phyloP scores from a whole-genome alignment of 345 rosid species.

The Ailanthus altissimus region DNA sequence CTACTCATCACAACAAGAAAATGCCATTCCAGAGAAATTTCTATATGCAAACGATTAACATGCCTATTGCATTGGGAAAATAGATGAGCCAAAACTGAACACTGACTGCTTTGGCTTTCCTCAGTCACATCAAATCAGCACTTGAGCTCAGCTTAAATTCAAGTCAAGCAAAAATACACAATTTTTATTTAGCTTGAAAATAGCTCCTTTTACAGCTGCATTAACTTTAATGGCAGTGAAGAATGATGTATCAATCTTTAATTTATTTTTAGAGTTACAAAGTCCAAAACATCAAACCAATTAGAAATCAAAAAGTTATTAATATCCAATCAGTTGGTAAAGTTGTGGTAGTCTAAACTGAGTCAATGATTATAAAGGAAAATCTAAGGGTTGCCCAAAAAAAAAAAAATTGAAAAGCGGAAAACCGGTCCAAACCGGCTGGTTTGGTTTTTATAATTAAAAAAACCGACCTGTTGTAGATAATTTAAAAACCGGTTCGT shows the following conservation, averaged over 20 bases:
- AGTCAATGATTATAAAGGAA: neutral
- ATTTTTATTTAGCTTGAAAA: neutral
- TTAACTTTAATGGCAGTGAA: neutral
- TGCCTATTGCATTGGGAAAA: neutral
- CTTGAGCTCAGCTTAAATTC: neutral
- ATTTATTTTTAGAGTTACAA: no score
- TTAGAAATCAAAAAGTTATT: neutral
- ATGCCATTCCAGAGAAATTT: neutral
- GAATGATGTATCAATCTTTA: neutral
- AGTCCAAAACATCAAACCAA: neutral
- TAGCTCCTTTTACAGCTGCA: neutral
- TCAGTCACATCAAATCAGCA: neutral
- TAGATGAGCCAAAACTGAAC: neutral
- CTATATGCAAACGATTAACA: neutral
- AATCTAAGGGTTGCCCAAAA: no score
- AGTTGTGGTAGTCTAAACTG: neutral
- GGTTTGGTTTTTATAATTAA: no score
- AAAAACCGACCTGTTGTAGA: no score
- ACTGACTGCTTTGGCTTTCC: neutral
- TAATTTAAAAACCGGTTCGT: no score
- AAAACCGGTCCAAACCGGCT: no score
- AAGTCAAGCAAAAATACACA: neutral
- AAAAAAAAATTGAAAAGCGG: no score
- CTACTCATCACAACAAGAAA: neutral
- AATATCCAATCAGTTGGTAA: neutral